Evolutionary conservation across 768 basidiomycete genomes (phyloP).

Genomic region (Leucogyrophana mollusca): DNA sequence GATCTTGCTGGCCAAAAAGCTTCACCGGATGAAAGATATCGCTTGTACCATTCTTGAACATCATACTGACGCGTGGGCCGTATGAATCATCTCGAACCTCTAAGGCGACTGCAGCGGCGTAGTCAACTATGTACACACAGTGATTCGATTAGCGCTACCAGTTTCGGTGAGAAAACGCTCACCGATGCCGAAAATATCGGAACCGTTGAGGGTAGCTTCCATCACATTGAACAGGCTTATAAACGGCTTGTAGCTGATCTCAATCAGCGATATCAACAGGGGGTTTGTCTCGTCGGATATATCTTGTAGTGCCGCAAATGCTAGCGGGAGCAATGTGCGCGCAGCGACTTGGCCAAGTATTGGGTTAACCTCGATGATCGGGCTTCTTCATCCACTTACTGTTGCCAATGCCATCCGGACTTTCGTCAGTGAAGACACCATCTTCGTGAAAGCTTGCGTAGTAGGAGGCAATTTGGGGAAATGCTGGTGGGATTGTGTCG

Average conservation of each 20-base stretch:
- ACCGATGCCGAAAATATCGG: conserved; percentile 18
- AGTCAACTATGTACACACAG: conserved; percentile 47
- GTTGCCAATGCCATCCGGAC: conserved; percentile 32
- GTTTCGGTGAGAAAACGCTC: conserved; percentile 24
- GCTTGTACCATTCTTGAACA: conserved; percentile 71
- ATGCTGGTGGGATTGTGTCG: conserved; percentile 17
- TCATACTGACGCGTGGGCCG: conserved; percentile 71
- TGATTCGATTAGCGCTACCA: not conserved
- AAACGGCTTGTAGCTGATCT: conserved; percentile 35
- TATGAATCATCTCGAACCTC: conserved; percentile 68
- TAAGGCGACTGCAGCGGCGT: conserved; percentile 63
- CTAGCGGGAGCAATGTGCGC: conserved; percentile 27
- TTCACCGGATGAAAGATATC: conserved; percentile 56
- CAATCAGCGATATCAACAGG: conserved; percentile 27
- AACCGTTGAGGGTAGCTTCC: conserved; percentile 11
- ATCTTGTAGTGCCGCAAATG: conserved; percentile 22
- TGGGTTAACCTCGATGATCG: not conserved
- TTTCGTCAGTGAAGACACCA: conserved; percentile 32
- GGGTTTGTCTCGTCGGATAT: conserved; percentile 20
- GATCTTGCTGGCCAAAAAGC: conserved; percentile 46
- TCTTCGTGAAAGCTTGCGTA: conserved; percentile 42
- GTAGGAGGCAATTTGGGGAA: conserved; percentile 26
- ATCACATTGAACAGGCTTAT: conserved; percentile 36
- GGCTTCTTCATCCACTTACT: conserved; percentile 21
- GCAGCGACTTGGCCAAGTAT: conserved; percentile 25